Percentiles rank a stretch among this genome's conserved stretches.
These are phyloP conservation scores for Sporothrix euskadiensis DNA, from an alignment of 2,329 filamentous ascomycete species.

Conservation along the genomic window DNA sequence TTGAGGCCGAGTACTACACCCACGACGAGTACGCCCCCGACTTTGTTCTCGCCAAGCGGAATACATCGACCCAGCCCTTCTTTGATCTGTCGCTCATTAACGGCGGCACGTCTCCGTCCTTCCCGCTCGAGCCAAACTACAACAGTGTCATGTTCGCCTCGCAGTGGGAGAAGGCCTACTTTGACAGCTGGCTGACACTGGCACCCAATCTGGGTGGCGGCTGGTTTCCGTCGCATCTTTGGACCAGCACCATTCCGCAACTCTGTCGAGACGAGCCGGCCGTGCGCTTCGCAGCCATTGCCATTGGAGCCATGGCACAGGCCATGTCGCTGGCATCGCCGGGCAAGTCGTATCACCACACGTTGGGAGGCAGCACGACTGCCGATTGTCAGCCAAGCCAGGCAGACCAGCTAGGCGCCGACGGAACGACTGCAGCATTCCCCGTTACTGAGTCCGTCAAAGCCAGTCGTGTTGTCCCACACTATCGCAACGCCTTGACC, in stretches of 20 bases:
- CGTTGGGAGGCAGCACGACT: neutral
- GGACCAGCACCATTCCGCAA: conserved; percentile 41
- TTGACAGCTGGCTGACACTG: conserved; percentile 36
- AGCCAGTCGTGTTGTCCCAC: conserved; percentile 21
- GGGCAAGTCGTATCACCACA: conserved; percentile 26
- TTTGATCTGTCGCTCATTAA: conserved; percentile 5
- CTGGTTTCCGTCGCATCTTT: conserved; percentile 42
- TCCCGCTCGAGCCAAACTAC: conserved; percentile 25
- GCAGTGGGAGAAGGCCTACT: conserved; percentile 36
- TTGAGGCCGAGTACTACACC: conserved; percentile 7
- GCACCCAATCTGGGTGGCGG: conserved; percentile 36
- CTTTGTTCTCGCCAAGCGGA: neutral
- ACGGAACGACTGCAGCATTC: neutral
- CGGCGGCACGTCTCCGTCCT: neutral
- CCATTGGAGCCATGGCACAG: conserved; percentile 41
- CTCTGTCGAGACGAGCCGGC: conserved; percentile 40
- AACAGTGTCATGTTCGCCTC: conserved; percentile 30
- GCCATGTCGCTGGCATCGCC: conserved; percentile 29
- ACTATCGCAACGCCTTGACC: conserved; percentile 41
- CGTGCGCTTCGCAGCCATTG: conserved; percentile 43
- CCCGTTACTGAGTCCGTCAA: neutral
- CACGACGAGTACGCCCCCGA: neutral
- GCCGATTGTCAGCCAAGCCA: neutral
- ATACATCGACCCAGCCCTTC: neutral
- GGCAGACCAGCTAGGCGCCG: neutral